Evolutionary conservation across 345 rosid genomes (phyloP).

Genomic region (Melastoma malabathricum): DNA sequence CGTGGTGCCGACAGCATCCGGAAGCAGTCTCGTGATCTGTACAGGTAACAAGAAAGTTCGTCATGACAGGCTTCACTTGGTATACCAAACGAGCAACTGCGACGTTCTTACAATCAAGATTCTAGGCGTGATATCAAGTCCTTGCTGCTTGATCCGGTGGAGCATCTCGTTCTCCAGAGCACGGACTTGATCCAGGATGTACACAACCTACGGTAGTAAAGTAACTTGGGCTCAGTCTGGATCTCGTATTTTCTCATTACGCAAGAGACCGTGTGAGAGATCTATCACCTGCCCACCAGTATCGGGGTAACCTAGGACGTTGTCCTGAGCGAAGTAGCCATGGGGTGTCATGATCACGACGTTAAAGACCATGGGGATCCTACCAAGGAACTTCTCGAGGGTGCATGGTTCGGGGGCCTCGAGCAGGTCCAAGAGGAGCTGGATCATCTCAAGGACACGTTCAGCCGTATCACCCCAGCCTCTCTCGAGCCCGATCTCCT

Average conservation of each 20-base stretch:
- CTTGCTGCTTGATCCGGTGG: conserved; percentile 82
- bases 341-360: conserved; percentile 93
- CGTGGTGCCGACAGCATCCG: conserved; percentile 89
- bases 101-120: conserved; percentile 56
- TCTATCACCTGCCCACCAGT: conserved; percentile 83
- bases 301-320: conserved; percentile 94
- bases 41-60: conserved; percentile 2
- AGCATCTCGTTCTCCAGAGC: conserved; percentile 91
- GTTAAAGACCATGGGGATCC: conserved; percentile 93
- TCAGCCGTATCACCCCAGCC: conserved; percentile 92
- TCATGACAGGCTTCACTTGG: background rate
- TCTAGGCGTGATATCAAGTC: conserved; percentile 74
- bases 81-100: background rate
- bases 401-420: conserved; percentile 98
- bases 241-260: no score
- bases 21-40: conserved; percentile 79
- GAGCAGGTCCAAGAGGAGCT: conserved; percentile 81
- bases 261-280: background rate
- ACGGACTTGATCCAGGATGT: conserved; percentile 97
- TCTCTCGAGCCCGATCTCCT: conserved; percentile 85
- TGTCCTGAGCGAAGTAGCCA: conserved; percentile 93
- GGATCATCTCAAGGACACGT: conserved; percentile 80
- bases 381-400: conserved; percentile 77
- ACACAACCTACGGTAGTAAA: conserved; percentile 45
- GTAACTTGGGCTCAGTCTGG: no score